Evolutionary conservation across 2,329 filamentous ascomycete species (phyloP).

Genomic region (Phialophora chinensis): DNA sequence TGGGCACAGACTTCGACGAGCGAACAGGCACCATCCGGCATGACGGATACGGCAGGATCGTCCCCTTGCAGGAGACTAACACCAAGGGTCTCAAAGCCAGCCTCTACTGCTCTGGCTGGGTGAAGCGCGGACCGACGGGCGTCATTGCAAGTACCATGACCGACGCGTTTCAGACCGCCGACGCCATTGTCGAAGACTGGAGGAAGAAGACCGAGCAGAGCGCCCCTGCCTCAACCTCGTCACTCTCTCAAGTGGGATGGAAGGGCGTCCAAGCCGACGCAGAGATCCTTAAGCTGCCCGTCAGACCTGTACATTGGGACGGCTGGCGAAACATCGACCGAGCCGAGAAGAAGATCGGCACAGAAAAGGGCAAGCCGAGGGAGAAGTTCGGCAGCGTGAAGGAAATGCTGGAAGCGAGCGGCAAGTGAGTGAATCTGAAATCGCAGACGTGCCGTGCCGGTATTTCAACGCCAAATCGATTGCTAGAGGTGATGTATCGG

Average conservation of each 20-base stretch:
- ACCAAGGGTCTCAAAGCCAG: conserved; percentile 60
- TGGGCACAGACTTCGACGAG: conserved; percentile 79
- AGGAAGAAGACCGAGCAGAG: conserved; percentile 24
- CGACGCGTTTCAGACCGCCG: conserved; percentile 88
- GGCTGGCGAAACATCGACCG: conserved; percentile 86
- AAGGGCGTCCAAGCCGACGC: conserved; percentile 71
- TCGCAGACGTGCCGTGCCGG: not conserved
- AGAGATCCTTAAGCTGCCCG: conserved; percentile 56
- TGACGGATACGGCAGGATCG: conserved; percentile 77
- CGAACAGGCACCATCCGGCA: conserved; percentile 78
- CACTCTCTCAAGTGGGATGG: conserved; percentile 66
- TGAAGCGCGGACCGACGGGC: conserved; percentile 90
- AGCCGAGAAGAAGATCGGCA: conserved; percentile 73
- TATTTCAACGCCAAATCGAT: not conserved
- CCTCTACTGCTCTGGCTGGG: conserved; percentile 96
- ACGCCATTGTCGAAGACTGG: conserved; percentile 84
- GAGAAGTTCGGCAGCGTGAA: conserved; percentile 67
- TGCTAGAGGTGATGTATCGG: not conserved
- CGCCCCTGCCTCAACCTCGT: conserved; percentile 20
- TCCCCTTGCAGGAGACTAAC: conserved; percentile 41
- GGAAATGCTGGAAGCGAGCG: conserved; percentile 59
- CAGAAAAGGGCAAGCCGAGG: conserved; percentile 73
- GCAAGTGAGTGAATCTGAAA: not conserved
- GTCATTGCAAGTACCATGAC: conserved; percentile 96
- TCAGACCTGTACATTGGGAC: conserved; percentile 73